Percentiles rank a stretch among this genome's conserved stretches.
phyloP scores from a whole-genome alignment of 176 grass and related monocot genomes.

The Rhynchospora breviuscula region DNA sequence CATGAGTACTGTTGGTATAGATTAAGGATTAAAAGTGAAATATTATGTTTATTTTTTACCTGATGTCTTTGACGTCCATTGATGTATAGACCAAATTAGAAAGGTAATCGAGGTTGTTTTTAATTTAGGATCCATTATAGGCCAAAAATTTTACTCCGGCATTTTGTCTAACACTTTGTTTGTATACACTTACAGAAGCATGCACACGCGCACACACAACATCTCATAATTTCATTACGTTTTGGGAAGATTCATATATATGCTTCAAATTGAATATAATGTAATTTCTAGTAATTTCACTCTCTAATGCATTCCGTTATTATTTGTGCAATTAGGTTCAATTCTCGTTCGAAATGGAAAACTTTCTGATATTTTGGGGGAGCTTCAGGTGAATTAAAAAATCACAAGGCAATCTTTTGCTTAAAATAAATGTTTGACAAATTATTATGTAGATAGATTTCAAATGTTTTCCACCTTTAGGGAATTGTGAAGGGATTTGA shows the following conservation, averaged over 20 bases:
- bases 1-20: background rate
- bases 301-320: background rate
- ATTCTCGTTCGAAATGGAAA: slow-evolving; percentile 50
- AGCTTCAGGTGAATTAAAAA: slow-evolving; percentile 50
- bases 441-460: slow-evolving; percentile 12
- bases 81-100: background rate
- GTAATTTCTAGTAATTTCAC: no score
- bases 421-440: background rate
- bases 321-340: background rate
- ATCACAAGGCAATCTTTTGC: background rate
- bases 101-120: background rate
- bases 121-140: background rate
- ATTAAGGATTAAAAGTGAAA: background rate
- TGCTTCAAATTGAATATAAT: no score
- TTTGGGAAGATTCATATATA: no score
- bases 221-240: no score
- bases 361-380: slow-evolving; percentile 60
- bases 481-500: slow-evolving; percentile 38
- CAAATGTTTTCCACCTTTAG: background rate
- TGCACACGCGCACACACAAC: no score
- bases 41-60: background rate
- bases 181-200: no score
- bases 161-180: background rate
- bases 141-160: background rate
- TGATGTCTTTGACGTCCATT: background rate